These are phyloP conservation scores for Hygrocybe punicea DNA, from an alignment of 768 basidiomycete species.

Conservation along the genomic window DNA sequence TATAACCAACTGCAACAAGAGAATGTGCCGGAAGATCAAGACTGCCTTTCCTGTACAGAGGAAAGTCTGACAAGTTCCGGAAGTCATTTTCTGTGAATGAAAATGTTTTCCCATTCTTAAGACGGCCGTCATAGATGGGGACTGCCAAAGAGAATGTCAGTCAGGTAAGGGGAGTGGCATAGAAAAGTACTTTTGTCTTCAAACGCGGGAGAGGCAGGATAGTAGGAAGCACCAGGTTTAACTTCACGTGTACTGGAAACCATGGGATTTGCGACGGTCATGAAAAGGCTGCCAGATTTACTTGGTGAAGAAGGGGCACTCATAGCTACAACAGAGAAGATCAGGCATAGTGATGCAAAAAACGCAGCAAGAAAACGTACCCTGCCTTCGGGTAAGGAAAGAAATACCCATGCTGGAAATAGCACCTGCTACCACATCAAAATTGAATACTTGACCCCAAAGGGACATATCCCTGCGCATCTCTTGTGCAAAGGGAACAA, in stretches of 20 bases:
- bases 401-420: neutral
- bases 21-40: neutral
- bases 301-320: neutral
- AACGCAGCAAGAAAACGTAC: neutral
- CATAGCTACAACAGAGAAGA: neutral
- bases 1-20: neutral
- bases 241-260: neutral
- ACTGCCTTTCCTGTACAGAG: neutral
- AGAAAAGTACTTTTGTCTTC: neutral
- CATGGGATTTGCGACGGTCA: neutral
- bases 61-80: neutral
- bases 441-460: slow-evolving; percentile 7
- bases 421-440: neutral
- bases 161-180: neutral
- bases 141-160: neutral
- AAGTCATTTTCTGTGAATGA: neutral
- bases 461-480: slow-evolving; percentile 5
- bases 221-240: neutral
- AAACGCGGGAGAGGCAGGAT: neutral
- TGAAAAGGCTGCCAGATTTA: neutral
- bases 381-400: neutral
- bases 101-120: neutral
- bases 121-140: slow-evolving; percentile 8
- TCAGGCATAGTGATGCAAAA: neutral
- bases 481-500: slow-evolving; percentile 8